These are phyloP conservation scores for Ceratorhiza oryzae-sativae DNA, from an alignment of 1,284 basidiomycete species.

Conservation along the genomic window DNA sequence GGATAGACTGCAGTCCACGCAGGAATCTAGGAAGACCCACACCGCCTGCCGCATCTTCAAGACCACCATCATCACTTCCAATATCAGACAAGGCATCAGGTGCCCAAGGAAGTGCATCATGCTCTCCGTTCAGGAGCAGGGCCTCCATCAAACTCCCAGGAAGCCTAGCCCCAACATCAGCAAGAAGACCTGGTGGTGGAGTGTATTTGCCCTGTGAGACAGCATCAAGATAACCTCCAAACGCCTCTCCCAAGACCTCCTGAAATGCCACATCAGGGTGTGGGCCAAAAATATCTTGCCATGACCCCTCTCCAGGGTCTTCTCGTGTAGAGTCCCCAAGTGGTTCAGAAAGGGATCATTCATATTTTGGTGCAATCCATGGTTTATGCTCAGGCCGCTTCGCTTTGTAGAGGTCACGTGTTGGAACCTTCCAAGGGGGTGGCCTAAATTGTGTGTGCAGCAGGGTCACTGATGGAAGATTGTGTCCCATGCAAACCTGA, in stretches of 20 bases:
- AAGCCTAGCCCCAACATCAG: not conserved
- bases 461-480: too few relatives aligned
- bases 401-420: too few relatives aligned
- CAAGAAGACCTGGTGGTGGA: not conserved
- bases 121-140: not conserved
- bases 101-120: not conserved
- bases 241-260: not conserved
- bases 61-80: not conserved
- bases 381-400: not conserved
- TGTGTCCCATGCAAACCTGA: too few relatives aligned
- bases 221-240: not conserved
- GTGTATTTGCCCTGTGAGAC: not conserved
- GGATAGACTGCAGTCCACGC: not conserved
- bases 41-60: not conserved
- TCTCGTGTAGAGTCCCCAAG: not conserved
- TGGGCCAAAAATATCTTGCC: conserved; percentile 1
- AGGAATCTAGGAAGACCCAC: not conserved
- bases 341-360: not conserved
- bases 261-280: not conserved
- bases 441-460: too few relatives aligned
- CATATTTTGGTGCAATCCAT: not conserved
- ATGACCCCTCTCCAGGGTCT: not conserved
- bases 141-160: not conserved
- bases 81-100: not conserved
- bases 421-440: too few relatives aligned